Base-by-base conservation (phyloP, 345 rosid species). In the Microthlaspi erraticum region DNA sequence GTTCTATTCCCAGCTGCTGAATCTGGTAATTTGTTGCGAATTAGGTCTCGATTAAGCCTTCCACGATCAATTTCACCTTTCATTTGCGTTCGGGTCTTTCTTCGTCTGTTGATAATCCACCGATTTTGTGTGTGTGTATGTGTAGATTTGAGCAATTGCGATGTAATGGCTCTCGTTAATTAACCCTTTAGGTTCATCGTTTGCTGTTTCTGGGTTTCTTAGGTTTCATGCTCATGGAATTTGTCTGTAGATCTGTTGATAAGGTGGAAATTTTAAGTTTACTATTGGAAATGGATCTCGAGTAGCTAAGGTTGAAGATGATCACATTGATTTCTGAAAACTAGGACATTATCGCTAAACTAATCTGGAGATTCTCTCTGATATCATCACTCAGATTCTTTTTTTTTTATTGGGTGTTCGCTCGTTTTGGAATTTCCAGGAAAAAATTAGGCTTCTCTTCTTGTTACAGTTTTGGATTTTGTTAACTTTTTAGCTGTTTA, bases 271-370 rank as follows among this genome's bases (percentile, higher is more conserved):
- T 8, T 77, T 45, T 52, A 12, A 37, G 59, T 70, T 73, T 54
- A 73, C 74, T 72, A 70, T 69, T 64, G 68, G 13, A 31, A 77
- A 13, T 65, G 75, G 77, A 77, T 68, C 81, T 80, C 51, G 58
- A 29, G 7, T 70, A 64, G 74, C 72, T 66, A 11, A 8, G 12
- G 48, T 33, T 41, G 49, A 66, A 59, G 55, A 66, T 41, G 78
- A 66, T 66, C 72, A 66, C 77, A 73, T 66, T 73, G 31, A 73
- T 56, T 61, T 62, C 52, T 42, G 9, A 18, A 29, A 18, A 11
- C 59, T 26, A 14, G 31, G 29, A 4, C 9, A 36, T 7, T 20
- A 13, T 23, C 3, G 10, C 36, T 37, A 12, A 26, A 16, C 29
- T 38, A 66, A 39, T 29, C 8, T 53, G 16, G 52, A 68, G 54